phyloP scores from a whole-genome alignment of 2,329 filamentous ascomycete species.

The Onygena corvina region DNA sequence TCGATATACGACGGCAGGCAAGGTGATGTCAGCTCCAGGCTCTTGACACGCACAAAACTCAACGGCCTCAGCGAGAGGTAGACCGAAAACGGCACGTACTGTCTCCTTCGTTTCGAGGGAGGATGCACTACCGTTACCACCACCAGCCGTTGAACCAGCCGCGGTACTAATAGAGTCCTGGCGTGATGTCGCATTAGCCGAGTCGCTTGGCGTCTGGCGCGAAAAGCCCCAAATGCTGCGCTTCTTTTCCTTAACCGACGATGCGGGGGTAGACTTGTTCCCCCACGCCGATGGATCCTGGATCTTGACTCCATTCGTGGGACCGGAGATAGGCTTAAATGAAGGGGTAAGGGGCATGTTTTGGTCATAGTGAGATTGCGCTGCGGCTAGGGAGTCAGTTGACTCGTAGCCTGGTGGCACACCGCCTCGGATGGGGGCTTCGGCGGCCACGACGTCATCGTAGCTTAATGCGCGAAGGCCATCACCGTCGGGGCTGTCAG shows the following conservation, averaged over 20 bases:
- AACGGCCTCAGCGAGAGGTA: conserved; percentile 73
- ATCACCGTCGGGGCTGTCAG: conserved; percentile 24
- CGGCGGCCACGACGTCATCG: conserved; percentile 45
- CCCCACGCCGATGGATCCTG: conserved; percentile 76
- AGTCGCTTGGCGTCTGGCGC: conserved; percentile 59
- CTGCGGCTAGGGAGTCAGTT: conserved; percentile 20
- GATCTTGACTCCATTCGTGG: conserved; percentile 73
- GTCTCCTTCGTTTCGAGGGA: conserved; percentile 41
- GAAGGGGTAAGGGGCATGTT: conserved; percentile 24
- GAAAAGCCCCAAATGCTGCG: conserved; percentile 54
- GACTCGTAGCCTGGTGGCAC: conserved; percentile 25
- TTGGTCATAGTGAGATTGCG: conserved; percentile 23
- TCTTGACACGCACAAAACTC: conserved; percentile 57
- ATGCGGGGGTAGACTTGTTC: conserved; percentile 46
- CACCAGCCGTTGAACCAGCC: conserved; percentile 17
- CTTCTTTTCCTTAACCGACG: conserved; percentile 67
- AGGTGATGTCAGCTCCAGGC: conserved; percentile 54
- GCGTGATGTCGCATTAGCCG: conserved; percentile 25
- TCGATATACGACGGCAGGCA: conserved; percentile 88
- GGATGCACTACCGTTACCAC: conserved; percentile 33
- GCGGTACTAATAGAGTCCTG: conserved; percentile 17
- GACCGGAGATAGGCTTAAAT: conserved; percentile 60
- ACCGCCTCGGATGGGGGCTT: conserved; percentile 43
- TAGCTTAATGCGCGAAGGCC: conserved; percentile 42
- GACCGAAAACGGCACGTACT: conserved; percentile 67